Evolutionary conservation across 805 yeast species (phyloP), one percentile per base, ranked within the genome.

Genomic region (Suhomyces kilbournensis): DNA sequence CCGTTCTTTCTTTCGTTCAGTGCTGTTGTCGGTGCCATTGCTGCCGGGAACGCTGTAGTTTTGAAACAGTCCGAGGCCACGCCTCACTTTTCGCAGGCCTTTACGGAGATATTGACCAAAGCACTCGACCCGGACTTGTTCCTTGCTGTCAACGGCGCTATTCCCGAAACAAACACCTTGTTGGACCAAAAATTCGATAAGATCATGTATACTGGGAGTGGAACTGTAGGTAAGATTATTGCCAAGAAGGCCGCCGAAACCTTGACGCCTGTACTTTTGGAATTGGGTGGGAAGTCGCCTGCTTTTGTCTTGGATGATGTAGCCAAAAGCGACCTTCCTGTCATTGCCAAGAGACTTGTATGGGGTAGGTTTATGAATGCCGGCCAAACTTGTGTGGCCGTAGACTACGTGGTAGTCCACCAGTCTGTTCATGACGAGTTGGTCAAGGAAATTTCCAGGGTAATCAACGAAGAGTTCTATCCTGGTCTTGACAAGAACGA

Each of bases 281-380:
- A 92, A 70, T 75, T 92, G 44, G 97, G 98, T 50, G 98, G 98
- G 4, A 93, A 93, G 68, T 86, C 93, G 7, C 98, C 98, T 0
- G 88, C 82, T 1, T 79, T 91, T 60, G 72, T 92, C 9, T 78
- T 90, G 48, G 77, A 72, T 46, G 75, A 73, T 56, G 70, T 77
- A 47, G 71, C 71, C 12, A 74, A 75, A 52, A 64, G 59, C n/a
- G 75, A 81, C 52, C 59, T 83, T 35, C 62, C 69, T 8, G 67
- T 71, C 1, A 56, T 76, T 42, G 74, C 90, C 23, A 78, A 78
- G 57, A 80, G 97, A 68, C 70, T 90, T 14, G 77, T 79, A 1
- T 89, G 94, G 88, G 93, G 92, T 15, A 82, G 86, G 59, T 86
- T 85, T 63, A 70, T 81, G 30, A 93, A 90, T 65, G 81, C 88